These are phyloP conservation scores for Senna siamea DNA, from an alignment of 306 rosid genomes.

Conservation along the genomic window DNA sequence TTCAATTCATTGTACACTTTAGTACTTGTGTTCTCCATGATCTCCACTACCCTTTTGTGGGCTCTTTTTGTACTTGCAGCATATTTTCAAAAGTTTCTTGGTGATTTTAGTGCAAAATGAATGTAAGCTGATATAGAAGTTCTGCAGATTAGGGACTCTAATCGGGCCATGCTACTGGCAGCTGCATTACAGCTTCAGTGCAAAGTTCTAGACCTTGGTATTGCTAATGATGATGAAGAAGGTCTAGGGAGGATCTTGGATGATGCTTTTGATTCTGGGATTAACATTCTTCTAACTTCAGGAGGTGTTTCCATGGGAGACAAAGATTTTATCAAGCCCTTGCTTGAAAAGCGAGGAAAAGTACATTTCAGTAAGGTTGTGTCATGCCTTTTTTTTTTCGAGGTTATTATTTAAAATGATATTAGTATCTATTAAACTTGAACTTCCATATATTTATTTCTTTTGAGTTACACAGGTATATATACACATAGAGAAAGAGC, in stretches of 20 bases:
- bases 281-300: slow-evolving; percentile 83
- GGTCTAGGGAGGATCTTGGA: slow-evolving; percentile 70
- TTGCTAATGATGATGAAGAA: slow-evolving; percentile 78
- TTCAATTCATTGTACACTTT: background rate
- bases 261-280: slow-evolving; percentile 74
- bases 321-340: slow-evolving; percentile 86
- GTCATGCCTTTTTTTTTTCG: slow-evolving; percentile 1
- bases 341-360: slow-evolving; percentile 76
- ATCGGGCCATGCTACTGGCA: slow-evolving; percentile 90
- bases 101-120: slow-evolving; percentile 26
- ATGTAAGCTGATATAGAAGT: slow-evolving; percentile 36
- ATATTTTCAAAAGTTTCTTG: slow-evolving; percentile 12
- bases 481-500: too few species aligned
- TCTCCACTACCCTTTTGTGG: slow-evolving; percentile 15
- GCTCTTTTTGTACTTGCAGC: slow-evolving; percentile 29
- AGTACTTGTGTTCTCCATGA: slow-evolving; percentile 8
- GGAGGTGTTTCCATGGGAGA: slow-evolving; percentile 99
- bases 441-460: too few species aligned
- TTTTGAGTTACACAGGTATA: too few species aligned
- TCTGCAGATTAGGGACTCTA: slow-evolving; percentile 93
- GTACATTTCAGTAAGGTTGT: slow-evolving; percentile 73
- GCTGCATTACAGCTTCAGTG: slow-evolving; percentile 78
- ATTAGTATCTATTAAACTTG: too few species aligned
- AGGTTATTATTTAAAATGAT: slow-evolving; percentile 8
- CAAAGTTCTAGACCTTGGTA: slow-evolving; percentile 82